phyloP scores from a whole-genome alignment of 208 protist genomes.

The Balamuthia mandrillaris region DNA sequence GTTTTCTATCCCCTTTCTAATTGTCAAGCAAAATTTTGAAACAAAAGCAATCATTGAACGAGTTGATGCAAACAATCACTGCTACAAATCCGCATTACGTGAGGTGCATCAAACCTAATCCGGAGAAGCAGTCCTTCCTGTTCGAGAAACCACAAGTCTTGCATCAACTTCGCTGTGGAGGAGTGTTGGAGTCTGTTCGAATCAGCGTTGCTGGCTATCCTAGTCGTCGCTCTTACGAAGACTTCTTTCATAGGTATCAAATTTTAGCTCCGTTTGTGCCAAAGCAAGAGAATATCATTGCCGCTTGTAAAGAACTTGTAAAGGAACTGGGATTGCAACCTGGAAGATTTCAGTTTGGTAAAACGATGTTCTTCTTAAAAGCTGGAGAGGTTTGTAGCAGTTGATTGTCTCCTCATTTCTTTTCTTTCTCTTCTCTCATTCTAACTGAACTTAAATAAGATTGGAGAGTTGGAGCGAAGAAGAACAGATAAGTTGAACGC shows the following conservation, averaged over 20 bases:
- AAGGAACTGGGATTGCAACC: neutral
- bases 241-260: slow-evolving; percentile 25
- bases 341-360: neutral
- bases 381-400: slow-evolving; percentile 5
- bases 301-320: neutral
- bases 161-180: slow-evolving; percentile 55
- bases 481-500: slow-evolving; percentile 21
- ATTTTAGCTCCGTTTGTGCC: neutral
- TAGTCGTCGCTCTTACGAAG: slow-evolving; percentile 6
- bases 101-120: slow-evolving; percentile 80
- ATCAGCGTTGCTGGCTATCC: slow-evolving; percentile 57
- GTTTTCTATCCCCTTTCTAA: too few species aligned
- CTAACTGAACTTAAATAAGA: neutral
- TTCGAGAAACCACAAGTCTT: slow-evolving; percentile 52
- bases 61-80: slow-evolving; percentile 68
- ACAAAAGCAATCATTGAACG: too few species aligned
- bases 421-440: neutral
- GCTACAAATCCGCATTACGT: slow-evolving; percentile 72
- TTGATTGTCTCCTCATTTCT: neutral
- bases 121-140: slow-evolving; percentile 46
- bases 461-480: neutral
- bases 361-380: slow-evolving; percentile 33
- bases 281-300: neutral
- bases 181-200: slow-evolving; percentile 54
- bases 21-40: too few species aligned